phyloP scores from a whole-genome alignment of 1,284 basidiomycete species.

The Ustanciosporium gigantosporum region DNA sequence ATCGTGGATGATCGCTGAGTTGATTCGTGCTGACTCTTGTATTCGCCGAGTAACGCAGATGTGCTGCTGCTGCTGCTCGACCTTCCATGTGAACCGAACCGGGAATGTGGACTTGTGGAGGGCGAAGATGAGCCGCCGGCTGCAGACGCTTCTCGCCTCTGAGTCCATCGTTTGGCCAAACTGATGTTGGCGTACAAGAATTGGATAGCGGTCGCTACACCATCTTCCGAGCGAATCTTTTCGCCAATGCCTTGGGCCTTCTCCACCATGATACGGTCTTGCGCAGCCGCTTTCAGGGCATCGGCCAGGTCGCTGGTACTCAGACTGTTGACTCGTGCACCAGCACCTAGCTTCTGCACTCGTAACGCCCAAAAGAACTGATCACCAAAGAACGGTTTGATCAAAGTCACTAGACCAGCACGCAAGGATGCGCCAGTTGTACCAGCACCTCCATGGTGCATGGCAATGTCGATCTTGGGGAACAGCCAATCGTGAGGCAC shows the following conservation, averaged over 20 bases:
- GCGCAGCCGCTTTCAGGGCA: slow-evolving; percentile 38
- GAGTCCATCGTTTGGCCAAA: slow-evolving; percentile 19
- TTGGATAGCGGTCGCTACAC: slow-evolving; percentile 43
- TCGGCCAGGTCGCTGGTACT: slow-evolving; percentile 14
- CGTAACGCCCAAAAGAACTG: slow-evolving; percentile 56
- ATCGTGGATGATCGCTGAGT: slow-evolving; percentile 7
- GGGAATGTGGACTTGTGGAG: slow-evolving; percentile 5
- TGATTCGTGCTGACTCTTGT: background rate
- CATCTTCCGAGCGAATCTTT: slow-evolving; percentile 50
- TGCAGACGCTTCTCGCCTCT: slow-evolving; percentile 12
- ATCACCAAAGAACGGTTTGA: slow-evolving; percentile 58
- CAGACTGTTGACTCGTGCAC: slow-evolving; percentile 34
- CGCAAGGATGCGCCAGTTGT: slow-evolving; percentile 65
- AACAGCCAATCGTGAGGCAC: slow-evolving; percentile 47
- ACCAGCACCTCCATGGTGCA: slow-evolving; percentile 73
- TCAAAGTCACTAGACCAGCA: slow-evolving; percentile 50
- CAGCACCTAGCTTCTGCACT: slow-evolving; percentile 50
- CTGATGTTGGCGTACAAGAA: slow-evolving; percentile 47
- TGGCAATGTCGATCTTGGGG: slow-evolving; percentile 32
- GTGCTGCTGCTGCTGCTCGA: slow-evolving; percentile 1
- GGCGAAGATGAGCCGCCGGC: background rate
- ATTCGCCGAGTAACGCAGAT: background rate
- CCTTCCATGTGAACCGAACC: slow-evolving; percentile 7
- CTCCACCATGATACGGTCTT: slow-evolving; percentile 47
- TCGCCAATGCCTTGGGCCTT: slow-evolving; percentile 50